These are phyloP conservation scores for Nannizziopsis arthrosporioides DNA, from an alignment of 2,329 filamentous ascomycete genomes.

Conservation along the genomic window DNA sequence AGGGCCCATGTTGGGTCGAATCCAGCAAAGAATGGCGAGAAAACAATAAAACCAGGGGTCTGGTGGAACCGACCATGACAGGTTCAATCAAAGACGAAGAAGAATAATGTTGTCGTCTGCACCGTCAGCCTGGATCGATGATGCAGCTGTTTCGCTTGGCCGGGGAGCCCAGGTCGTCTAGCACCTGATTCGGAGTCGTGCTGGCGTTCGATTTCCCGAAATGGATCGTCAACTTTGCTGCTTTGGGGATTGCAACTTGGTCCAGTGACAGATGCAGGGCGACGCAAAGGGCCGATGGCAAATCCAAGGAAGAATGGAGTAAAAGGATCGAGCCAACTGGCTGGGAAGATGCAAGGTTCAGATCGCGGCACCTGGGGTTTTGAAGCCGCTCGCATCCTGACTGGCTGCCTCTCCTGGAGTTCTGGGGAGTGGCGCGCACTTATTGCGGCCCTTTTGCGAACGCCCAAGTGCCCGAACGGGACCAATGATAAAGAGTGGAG, in stretches of 20 bases:
- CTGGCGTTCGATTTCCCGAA: slow-evolving; percentile 3
- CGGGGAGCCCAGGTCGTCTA: not conserved
- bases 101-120: not conserved
- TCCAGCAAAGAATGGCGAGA: not conserved
- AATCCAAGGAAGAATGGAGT: not conserved
- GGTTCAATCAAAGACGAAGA: no score
- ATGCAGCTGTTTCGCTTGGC: slow-evolving; percentile 9
- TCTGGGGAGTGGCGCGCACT: slow-evolving; percentile 3
- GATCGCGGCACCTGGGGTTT: slow-evolving; percentile 12
- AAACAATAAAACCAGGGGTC: slow-evolving; percentile 1
- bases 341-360: slow-evolving; percentile 12
- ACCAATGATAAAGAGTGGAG: not conserved
- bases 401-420: slow-evolving; percentile 9
- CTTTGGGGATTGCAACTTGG: not conserved
- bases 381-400: slow-evolving; percentile 9
- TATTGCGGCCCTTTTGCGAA: not conserved
- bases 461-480: not conserved
- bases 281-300: not conserved
- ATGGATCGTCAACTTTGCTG: slow-evolving; percentile 4
- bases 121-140: slow-evolving; percentile 13
- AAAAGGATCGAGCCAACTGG: slow-evolving; percentile 7
- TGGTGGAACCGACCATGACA: slow-evolving; percentile 1
- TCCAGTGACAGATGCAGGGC: not conserved
- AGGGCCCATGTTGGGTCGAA: not conserved
- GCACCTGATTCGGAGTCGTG: slow-evolving; percentile 1